Percentiles rank a stretch among this genome's conserved stretches.
phyloP scores from a whole-genome alignment of 148 eudicot species.

The Beta vulgaris region DNA sequence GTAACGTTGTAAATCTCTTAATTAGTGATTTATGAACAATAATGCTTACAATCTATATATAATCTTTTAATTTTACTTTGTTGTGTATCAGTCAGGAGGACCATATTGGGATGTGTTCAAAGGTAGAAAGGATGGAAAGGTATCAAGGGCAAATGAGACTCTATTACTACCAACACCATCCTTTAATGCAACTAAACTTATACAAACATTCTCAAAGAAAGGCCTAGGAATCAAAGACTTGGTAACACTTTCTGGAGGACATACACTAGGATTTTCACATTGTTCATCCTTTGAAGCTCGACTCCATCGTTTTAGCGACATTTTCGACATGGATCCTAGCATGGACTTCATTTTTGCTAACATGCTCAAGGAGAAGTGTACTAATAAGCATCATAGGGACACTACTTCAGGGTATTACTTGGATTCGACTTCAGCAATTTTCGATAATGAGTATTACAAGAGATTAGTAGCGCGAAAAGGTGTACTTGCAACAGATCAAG shows the following conservation, averaged over 20 bases:
- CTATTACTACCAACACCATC: slow-evolving; percentile 22
- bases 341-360: slow-evolving; percentile 44
- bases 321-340: slow-evolving; percentile 50
- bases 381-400: slow-evolving; percentile 34
- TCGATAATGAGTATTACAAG: slow-evolving; percentile 62
- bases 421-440: slow-evolving; percentile 45
- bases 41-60: neutral
- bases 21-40: neutral
- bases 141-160: slow-evolving; percentile 26
- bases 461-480: slow-evolving; percentile 47
- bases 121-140: slow-evolving; percentile 34
- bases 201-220: slow-evolving; percentile 20
- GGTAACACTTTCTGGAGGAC: slow-evolving; percentile 50
- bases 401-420: slow-evolving; percentile 45
- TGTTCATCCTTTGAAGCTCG: slow-evolving; percentile 70
- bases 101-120: slow-evolving; percentile 30
- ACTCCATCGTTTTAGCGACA: slow-evolving; percentile 44
- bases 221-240: slow-evolving; percentile 30
- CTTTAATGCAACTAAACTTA: slow-evolving; percentile 25
- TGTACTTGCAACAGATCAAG: slow-evolving; percentile 52
- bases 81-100: slow-evolving; percentile 27
- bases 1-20: neutral
- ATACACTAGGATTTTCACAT: slow-evolving; percentile 68
- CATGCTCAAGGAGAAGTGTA: slow-evolving; percentile 42
- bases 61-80: neutral